Evolutionary conservation across 371 early-diverging fungal species (phyloP), one percentile per base, ranked within the genome.

Genomic region (Zychaea mexicana): DNA sequence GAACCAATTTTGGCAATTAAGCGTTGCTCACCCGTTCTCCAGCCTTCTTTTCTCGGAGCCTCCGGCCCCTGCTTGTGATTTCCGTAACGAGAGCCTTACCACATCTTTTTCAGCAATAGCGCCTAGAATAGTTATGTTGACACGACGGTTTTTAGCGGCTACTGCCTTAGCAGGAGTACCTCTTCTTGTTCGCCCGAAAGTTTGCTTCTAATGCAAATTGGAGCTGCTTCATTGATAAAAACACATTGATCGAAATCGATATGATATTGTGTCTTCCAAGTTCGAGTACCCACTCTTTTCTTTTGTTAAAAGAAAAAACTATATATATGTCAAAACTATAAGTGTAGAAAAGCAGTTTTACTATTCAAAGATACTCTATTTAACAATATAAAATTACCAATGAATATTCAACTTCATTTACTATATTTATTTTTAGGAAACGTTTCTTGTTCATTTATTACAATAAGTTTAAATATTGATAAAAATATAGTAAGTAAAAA

Each of bases 191-290:
- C 57, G 12, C 5, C 61, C 67, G 38, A 66, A 66, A n/a, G 19
- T 52, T 9, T 57, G 55, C 31, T 45, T 9, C 17, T 52, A 45
- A 27, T 61, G 67, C 32, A 61, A 21, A 31, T 66, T 66, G n/a
- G 57, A 66, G 2, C 61, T 19, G 67, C 54, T 49, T 66, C 61
- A 36, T 57, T 61, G 10, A 61, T 47, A 47, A 46, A 66, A 26
- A 66, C 28, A 45, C 67, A 66, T 28, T 32, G 39, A 7, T 45
- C 17, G 30, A 39, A 58, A 21, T 27, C 30, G 19, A 33, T 42
- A 2, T 57, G 19, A 33, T 42, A 2, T 57, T 57, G 10, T 42
- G 46, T 45, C 24, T 31, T 24, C 46, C 24, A 31, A 13, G 36
- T 12, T 39, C 21, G 0, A 27, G 53, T 2, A 63, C 30, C 24